Conservation (phyloP, 768 basidiomycete species). For the Coprinopsis strossmayeri region DNA sequence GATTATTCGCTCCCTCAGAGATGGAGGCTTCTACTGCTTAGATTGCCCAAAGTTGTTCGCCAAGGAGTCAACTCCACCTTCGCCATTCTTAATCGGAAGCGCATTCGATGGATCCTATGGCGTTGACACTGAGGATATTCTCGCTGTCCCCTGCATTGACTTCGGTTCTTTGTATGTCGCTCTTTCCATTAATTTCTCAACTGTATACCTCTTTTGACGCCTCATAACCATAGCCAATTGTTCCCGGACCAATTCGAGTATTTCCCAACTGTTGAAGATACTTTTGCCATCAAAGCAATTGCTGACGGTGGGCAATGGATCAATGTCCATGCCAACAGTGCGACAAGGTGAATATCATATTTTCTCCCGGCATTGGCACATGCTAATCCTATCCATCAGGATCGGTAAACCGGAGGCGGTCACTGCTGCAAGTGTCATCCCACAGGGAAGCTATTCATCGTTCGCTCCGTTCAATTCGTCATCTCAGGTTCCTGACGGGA, state of each 20-base stretch:
- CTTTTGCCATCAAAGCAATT: constrained; percentile 16
- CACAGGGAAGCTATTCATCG: constrained; percentile 15
- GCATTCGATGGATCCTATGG: constrained; percentile 28
- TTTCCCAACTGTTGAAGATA: constrained; percentile 10
- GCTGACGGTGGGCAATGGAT: constrained; percentile 25
- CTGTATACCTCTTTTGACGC: not conserved
- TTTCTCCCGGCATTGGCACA: not conserved
- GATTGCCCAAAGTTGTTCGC: constrained; percentile 24
- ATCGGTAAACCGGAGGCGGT: constrained; percentile 26
- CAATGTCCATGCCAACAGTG: constrained; percentile 17
- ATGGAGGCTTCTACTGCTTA: constrained; percentile 27
- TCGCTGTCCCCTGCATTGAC: constrained; percentile 24
- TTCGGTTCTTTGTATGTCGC: constrained; percentile 26
- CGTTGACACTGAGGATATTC: constrained; percentile 31
- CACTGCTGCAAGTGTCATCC: constrained; percentile 24
- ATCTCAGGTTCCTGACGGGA: constrained; percentile 13
- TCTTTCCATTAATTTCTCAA: constrained; percentile 10
- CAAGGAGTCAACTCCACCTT: constrained; percentile 12
- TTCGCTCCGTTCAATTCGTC: constrained; percentile 27
- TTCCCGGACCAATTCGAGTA: constrained; percentile 32
- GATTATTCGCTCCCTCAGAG: constrained; percentile 13
- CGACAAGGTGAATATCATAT: constrained; percentile 10
- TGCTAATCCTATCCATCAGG: not conserved
- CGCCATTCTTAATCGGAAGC: constrained; percentile 19
- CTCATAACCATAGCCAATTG: constrained; percentile 22